Conservation (phyloP, 2,329 filamentous ascomycete species). For the Colletotrichum sp. region DNA sequence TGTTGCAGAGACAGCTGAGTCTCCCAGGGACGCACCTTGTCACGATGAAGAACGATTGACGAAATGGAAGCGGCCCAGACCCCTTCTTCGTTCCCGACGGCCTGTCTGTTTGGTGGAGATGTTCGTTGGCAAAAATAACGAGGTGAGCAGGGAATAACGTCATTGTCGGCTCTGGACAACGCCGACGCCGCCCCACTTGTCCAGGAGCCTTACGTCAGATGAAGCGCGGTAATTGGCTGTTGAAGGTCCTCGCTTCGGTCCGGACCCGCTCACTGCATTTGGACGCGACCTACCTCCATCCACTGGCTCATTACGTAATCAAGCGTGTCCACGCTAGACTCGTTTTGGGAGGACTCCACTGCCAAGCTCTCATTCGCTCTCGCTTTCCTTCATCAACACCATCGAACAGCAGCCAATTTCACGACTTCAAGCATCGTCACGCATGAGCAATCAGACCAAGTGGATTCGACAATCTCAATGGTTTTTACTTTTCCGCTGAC, state of each 20-base stretch:
- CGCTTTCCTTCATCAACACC: neutral
- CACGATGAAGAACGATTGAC: neutral
- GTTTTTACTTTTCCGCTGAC: neutral
- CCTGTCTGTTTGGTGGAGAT: neutral
- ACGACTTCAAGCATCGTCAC: neutral
- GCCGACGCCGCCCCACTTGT: neutral
- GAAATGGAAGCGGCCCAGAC: neutral
- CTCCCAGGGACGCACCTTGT: neutral
- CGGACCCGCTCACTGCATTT: neutral
- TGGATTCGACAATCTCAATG: neutral
- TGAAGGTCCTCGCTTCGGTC: neutral
- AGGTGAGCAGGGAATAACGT: neutral
- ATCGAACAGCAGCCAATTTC: neutral
- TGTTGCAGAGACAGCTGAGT: neutral
- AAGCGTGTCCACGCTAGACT: fast-evolving
- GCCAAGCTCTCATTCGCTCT: neutral
- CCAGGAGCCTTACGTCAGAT: neutral
- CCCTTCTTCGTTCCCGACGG: neutral
- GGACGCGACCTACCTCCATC: neutral
- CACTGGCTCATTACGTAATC: neutral
- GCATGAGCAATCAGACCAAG: neutral
- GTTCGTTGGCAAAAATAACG: neutral
- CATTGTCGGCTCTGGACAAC: neutral
- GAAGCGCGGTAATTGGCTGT: neutral
- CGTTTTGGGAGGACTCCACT: neutral